phyloP scores from a whole-genome alignment of 805 yeast species.

The Candida ipomoeae region DNA sequence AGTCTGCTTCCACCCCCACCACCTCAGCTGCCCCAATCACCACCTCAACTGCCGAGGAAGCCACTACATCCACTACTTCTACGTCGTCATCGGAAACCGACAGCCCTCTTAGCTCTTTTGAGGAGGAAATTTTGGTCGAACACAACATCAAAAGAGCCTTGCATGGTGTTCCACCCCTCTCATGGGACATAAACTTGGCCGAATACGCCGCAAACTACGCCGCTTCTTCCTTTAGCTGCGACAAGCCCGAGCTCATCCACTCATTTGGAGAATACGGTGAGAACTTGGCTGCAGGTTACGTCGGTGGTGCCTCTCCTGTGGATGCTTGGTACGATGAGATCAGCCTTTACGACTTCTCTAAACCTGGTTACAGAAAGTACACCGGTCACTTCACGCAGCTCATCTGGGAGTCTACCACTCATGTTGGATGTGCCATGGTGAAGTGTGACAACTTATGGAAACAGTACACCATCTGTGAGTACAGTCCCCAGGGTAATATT shows the following conservation, averaged over 20 bases:
- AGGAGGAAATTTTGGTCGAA: conserved; percentile 28
- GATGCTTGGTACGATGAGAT: conserved; percentile 77
- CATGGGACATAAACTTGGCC: conserved; percentile 33
- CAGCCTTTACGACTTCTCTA: conserved; percentile 45
- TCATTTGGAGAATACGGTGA: conserved; percentile 71
- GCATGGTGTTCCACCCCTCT: conserved; percentile 27
- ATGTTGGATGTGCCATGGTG: conserved; percentile 64
- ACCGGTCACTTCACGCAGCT: conserved; percentile 81
- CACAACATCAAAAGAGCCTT: conserved; percentile 38
- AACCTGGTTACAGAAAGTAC: conserved; percentile 47
- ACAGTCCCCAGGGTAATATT: conserved; percentile 51
- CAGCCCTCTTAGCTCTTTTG: conserved; percentile 17
- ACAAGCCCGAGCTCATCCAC: conserved; percentile 58
- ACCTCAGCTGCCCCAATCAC: neutral
- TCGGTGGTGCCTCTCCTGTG: conserved; percentile 53
- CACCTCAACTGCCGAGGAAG: neutral
- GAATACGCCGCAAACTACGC: conserved; percentile 44
- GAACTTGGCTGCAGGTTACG: conserved; percentile 67
- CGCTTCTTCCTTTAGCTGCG: conserved; percentile 44
- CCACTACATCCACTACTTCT: conserved; percentile 4
- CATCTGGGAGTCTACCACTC: conserved; percentile 59
- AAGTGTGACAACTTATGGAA: conserved; percentile 46
- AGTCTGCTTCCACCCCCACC: neutral
- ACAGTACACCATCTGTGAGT: conserved; percentile 69
- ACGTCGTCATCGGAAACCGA: conserved; percentile 3